Evolutionary conservation across 768 basidiomycete genomes (phyloP).

Genomic region (Tricholoma bakamatsutake): DNA sequence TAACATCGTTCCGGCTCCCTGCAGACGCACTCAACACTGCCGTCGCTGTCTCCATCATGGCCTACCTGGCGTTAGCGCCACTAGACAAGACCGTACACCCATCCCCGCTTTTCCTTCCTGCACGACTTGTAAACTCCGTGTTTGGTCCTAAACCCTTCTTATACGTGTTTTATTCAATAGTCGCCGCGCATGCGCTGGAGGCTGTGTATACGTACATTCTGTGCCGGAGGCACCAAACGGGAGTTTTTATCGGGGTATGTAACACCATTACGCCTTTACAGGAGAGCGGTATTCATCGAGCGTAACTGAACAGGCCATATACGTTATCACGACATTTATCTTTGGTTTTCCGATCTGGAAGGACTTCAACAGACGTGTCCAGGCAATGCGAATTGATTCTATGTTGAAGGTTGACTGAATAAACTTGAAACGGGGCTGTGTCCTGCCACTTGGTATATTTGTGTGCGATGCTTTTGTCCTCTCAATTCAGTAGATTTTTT

Average conservation of each 20-base stretch:
- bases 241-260: conserved; percentile 35
- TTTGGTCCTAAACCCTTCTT: conserved; percentile 26
- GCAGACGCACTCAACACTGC: conserved; percentile 17
- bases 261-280: not conserved
- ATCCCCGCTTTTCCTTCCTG: conserved; percentile 26
- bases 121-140: conserved; percentile 23
- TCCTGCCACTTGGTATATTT: not conserved
- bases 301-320: conserved; percentile 36
- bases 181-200: conserved; percentile 40
- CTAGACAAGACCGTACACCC: conserved; percentile 9
- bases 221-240: conserved; percentile 43
- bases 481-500: not conserved
- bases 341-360: conserved; percentile 52
- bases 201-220: conserved; percentile 40
- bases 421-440: not conserved
- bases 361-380: conserved; percentile 53
- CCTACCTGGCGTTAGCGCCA: conserved; percentile 25
- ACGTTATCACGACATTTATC: conserved; percentile 43
- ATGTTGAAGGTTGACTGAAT: conserved; percentile 67
- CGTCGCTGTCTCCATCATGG: conserved; percentile 23
- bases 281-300: not conserved
- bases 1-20: conserved; percentile 51
- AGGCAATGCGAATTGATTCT: conserved; percentile 67
- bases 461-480: conserved; percentile 1
- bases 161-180: conserved; percentile 26